Evolutionary conservation across 495 filamentous ascomycete species (phyloP).

Genomic region (Lophiostoma macrostomum): DNA sequence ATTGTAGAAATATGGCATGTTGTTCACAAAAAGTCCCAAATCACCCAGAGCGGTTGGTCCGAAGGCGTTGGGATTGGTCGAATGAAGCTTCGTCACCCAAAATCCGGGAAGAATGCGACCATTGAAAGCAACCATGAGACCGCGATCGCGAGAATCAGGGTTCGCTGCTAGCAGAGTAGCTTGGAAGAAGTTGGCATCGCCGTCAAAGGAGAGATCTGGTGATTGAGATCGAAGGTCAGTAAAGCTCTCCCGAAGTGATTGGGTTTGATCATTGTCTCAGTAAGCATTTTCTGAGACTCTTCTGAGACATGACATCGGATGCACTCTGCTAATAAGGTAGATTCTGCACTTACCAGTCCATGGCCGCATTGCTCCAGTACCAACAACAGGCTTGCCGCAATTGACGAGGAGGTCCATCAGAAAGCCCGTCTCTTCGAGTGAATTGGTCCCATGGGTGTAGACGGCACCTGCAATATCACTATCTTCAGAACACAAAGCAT

Average conservation of each 20-base stretch:
- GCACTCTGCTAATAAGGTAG: too few relatives aligned
- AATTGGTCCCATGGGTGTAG: constrained; percentile 23
- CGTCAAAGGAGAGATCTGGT: constrained; percentile 19
- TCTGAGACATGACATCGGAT: too few relatives aligned
- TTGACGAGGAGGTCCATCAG: constrained; percentile 22
- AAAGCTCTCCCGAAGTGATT: too few relatives aligned
- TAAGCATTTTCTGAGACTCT: too few relatives aligned
- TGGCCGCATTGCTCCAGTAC: constrained; percentile 17
- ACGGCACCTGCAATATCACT: constrained; percentile 22
- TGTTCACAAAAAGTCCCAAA: constrained; percentile 14
- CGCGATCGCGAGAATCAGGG: constrained; percentile 12
- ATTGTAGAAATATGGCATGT: constrained; percentile 13
- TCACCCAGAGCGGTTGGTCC: constrained; percentile 1
- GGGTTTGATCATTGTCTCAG: too few relatives aligned
- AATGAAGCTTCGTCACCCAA: constrained; percentile 16
- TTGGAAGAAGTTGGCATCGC: constrained; percentile 23
- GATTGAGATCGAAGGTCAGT: too few relatives aligned
- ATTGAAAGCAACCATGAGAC: constrained; percentile 22
- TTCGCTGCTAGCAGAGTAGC: constrained; percentile 11
- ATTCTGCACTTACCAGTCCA: too few relatives aligned
- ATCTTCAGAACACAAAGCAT: constrained; percentile 25
- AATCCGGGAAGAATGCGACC: constrained; percentile 16
- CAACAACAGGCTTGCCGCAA: constrained; percentile 21
- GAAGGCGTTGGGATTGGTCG: constrained; percentile 21
- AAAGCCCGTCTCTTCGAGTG: constrained; percentile 17